Conservation (phyloP, 1,139 yeast genomes). For the Yamadazyma epiphylla region DNA sequence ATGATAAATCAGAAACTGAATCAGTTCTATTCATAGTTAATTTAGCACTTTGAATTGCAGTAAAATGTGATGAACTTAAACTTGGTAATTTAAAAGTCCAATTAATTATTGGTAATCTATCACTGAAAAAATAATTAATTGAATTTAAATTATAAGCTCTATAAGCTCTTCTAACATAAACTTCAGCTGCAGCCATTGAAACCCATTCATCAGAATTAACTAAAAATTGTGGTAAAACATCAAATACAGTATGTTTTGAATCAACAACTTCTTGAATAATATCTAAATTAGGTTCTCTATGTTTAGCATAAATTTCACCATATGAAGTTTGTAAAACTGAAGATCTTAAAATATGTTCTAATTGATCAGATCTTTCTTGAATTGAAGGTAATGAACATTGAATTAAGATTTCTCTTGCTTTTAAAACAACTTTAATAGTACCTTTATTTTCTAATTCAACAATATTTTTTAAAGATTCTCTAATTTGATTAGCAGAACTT, state of each 20-base stretch:
- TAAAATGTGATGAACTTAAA: conserved; percentile 61
- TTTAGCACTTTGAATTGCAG: conserved; percentile 55
- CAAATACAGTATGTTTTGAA: conserved; percentile 93
- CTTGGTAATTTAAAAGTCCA: conserved; percentile 92
- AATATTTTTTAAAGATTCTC: conserved; percentile 67
- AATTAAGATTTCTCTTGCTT: conserved; percentile 92
- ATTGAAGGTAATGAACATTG: conserved; percentile 96
- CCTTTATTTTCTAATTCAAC: conserved; percentile 88
- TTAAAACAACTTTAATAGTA: conserved; percentile 91
- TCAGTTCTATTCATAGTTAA: conserved; percentile 74
- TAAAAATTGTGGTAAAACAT: conserved; percentile 89
- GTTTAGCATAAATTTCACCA: conserved; percentile 76
- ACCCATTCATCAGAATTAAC: conserved; percentile 82
- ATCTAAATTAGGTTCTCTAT: conserved; percentile 78
- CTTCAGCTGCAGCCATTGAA: conserved; percentile 94
- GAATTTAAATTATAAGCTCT: conserved; percentile 90
- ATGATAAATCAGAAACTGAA: conserved; percentile 88
- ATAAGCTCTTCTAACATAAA: conserved; percentile 93
- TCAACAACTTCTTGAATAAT: conserved; percentile 89
- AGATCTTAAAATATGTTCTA: conserved; percentile 90
- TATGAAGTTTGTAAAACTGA: conserved; percentile 87
- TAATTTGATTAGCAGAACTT: conserved; percentile 65
- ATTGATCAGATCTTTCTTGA: conserved; percentile 93
- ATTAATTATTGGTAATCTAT: conserved; percentile 65
- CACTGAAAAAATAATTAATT: conserved; percentile 59